phyloP scores from a whole-genome alignment of 306 rosid species.

The Glycine tomentella region DNA sequence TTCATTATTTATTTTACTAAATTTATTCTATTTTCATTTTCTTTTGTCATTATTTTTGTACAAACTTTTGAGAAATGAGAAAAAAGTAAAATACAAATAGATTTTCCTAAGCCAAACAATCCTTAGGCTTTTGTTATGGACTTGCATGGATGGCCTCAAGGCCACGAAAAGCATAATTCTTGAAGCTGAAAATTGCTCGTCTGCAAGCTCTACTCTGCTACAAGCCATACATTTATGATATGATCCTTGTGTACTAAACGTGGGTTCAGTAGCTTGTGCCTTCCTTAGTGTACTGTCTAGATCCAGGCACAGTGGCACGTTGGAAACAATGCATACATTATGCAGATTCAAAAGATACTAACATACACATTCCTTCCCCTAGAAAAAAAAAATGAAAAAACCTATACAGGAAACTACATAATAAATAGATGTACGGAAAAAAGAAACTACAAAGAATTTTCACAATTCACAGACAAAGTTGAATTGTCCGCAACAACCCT shows the following conservation, averaged over 20 bases:
- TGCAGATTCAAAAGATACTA: conserved; percentile 25
- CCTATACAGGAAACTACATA: conserved; percentile 37
- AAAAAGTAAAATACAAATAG: too few species aligned
- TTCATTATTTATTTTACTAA: too few species aligned
- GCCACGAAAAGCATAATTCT: too few species aligned
- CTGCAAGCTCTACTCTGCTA: conserved; percentile 6
- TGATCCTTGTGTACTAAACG: background rate
- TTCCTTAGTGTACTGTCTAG: background rate
- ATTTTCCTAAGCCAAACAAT: too few species aligned
- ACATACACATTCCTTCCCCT: background rate
- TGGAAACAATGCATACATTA: conserved; percentile 9
- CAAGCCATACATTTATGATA: background rate
- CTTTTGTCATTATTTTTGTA: too few species aligned
- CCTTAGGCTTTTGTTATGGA: too few species aligned
- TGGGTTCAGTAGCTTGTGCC: background rate
- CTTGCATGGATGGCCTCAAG: too few species aligned
- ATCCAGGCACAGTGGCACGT: background rate
- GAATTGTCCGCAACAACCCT: conserved; percentile 51
- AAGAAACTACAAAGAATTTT: conserved; percentile 43
- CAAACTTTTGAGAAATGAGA: too few species aligned
- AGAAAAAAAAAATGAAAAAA: background rate
- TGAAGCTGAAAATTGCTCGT: background rate
- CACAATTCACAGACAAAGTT: conserved; percentile 54
- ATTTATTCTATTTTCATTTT: too few species aligned
- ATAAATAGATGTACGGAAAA: background rate